Base-by-base conservation (phyloP, 2,329 filamentous ascomycete genomes). In the Cordyceps fumosorosea region DNA sequence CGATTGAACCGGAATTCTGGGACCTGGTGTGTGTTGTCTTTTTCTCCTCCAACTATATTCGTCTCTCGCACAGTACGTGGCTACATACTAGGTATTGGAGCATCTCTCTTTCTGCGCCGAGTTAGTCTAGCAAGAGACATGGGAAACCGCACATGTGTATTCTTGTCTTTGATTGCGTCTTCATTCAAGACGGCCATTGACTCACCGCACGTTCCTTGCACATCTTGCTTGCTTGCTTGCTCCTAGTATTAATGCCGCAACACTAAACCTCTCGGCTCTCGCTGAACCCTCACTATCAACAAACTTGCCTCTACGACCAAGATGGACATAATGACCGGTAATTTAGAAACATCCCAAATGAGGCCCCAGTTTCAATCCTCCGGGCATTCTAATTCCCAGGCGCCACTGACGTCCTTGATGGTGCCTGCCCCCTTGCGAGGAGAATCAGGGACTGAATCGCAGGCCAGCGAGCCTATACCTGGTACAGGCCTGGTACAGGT, bases 1-100 rank as follows among this genome's bases (percentile, higher is more conserved):
- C 50, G 50, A 60, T 60, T 51, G 56, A 51, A 50, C 56, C 56
- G 22, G 45, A 51, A 58, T 51, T 58, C 45, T 58, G 56, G 56
- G 56, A 58, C 56, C 22, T 29, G 56, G 45, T 58, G 56, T 50
- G 56, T 51, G 10, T 56, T 42, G 12, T 42, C 40, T n/a, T 18
- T 32, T 8, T 32, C 29, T 32, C 29, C 8, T 8, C 8, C 29
- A 8, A 32, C 29, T 37, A 10, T 12, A 12, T 37, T 11, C 26
- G 6, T 29, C 26, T 29, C 34, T 37, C 34, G 34, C 34, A 37
- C 34, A 37, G 34, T 29, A 29, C 26, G 26, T 6, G n/a, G n/a
- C n/a, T n/a, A n/a, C n/a, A n/a, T n/a, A n/a, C n/a, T n/a, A n/a
- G n/a, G n/a, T n/a, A n/a, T n/a, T n/a, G n/a, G n/a, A n/a, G 5